Conservation (phyloP, 176 grass and related monocot genomes). For the Otatea glauca region DNA sequence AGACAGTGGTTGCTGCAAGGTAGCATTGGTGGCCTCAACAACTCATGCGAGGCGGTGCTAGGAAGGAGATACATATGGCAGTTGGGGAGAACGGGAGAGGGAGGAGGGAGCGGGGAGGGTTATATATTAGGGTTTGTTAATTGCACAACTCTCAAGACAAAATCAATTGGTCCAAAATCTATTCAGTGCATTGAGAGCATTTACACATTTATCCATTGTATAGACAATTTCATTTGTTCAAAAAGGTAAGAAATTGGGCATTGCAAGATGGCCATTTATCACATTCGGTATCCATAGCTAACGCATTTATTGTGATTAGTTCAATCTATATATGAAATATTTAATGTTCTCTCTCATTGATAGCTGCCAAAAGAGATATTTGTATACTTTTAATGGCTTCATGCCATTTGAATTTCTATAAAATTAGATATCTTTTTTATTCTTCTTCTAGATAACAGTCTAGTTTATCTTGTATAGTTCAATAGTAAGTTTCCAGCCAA, state of each 20-base stretch:
- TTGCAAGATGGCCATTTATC: neutral
- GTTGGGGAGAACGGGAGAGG: neutral
- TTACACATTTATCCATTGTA: neutral
- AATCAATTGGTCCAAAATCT: neutral
- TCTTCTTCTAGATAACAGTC: neutral
- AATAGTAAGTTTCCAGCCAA: neutral
- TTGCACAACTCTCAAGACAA: neutral
- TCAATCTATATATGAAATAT: neutral
- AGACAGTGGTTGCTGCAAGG: neutral
- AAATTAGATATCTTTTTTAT: neutral
- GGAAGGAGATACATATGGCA: neutral
- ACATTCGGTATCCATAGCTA: neutral
- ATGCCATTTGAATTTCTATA: neutral
- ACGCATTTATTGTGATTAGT: neutral
- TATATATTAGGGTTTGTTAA: neutral
- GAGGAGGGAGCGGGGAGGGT: neutral
- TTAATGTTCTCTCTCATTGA: neutral
- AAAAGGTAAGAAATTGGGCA: neutral
- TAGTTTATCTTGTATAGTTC: neutral
- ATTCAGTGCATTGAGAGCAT: neutral
- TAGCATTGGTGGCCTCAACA: neutral
- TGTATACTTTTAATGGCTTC: neutral
- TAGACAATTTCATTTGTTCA: neutral
- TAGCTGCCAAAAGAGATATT: neutral
- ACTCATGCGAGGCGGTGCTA: fast-evolving